Evolutionary conservation across 768 basidiomycete genomes (phyloP), one percentile per base, ranked within the genome.

Genomic region (Pulveroboletus ravenelii): DNA sequence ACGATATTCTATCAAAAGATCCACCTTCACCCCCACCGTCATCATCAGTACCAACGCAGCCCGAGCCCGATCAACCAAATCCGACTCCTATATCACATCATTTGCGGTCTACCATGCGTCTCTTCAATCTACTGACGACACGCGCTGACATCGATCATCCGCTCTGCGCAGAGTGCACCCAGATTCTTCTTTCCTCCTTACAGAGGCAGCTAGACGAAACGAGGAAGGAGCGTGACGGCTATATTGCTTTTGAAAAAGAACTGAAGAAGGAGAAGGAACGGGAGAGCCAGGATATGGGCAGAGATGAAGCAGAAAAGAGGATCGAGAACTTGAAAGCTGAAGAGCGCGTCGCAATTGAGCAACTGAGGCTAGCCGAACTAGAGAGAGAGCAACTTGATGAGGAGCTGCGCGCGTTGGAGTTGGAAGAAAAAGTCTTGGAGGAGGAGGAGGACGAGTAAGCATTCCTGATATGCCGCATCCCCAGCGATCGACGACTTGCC

Each of bases 151-250:
- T 94, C 39, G 91, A 93, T 65, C 93, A 97, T 64, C 96, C 96
- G 6, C 77, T 99, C 8, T 99, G 96, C 67, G 82, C 87, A 0
- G 95, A 98, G 62, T 99, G 96, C 68, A 91, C 93, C 3, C 85
- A 89, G 60, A 78, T 87, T 42, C 70, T 98, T 31, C 78, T 94
- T 29, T 74, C 74, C 1, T 81, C 81, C 23, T 78, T 98, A 30
- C 83, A 87, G 58, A 78, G 78, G 41, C 85, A 92, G 62, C 75
- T 95, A 14, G 92, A 95, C 50, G 93, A 96, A 72, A 87, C 87
- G 3, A 90, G 85, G 71, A 88, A 85, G 63, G 93, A 96, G 64
- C 74, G 93, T 51, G 93, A 96, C 58, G 92, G 91, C 0, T 96
- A 95, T 65, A 84, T 92, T 54, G 89, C 90, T 0, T 97, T 94